phyloP scores from a whole-genome alignment of 345 rosid species.

The Aegle marmelos region DNA sequence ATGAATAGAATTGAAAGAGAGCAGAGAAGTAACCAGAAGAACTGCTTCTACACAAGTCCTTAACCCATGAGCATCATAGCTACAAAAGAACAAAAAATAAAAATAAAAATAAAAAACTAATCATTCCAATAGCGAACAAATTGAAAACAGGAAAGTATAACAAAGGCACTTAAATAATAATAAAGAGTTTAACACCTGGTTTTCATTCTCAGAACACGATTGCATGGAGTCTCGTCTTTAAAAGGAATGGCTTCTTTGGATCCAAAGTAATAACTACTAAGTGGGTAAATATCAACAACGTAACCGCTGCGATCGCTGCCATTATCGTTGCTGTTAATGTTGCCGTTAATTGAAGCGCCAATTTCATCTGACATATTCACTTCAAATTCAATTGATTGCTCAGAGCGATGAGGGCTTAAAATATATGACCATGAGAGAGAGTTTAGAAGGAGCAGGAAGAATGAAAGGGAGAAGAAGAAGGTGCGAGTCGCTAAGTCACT shows the following conservation, averaged over 20 bases:
- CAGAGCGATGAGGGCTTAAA: background rate
- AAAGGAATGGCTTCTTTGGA: conserved; percentile 56
- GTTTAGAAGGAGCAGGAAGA: background rate
- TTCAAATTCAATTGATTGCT: background rate
- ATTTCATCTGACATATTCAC: conserved; percentile 10
- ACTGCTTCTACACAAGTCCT: conserved; percentile 84
- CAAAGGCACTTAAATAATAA: background rate
- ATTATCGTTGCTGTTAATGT: background rate
- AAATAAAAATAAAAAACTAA: too few relatives aligned
- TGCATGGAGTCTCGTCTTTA: conserved; percentile 48
- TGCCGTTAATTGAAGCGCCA: background rate
- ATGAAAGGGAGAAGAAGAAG: background rate
- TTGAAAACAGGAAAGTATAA: background rate
- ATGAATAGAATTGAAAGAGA: too few relatives aligned
- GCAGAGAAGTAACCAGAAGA: conserved; percentile 52
- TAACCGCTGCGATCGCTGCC: conserved; percentile 8
- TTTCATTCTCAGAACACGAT: conserved; percentile 67
- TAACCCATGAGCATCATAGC: conserved; percentile 70
- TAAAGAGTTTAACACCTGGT: conserved; percentile 39
- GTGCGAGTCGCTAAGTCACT: too few relatives aligned
- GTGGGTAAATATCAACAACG: conserved; percentile 57
- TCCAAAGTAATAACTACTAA: conserved; percentile 74
- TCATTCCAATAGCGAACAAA: background rate
- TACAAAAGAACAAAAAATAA: conserved; percentile 9
- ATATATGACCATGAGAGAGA: too few relatives aligned